Conservation (phyloP, 768 basidiomycete genomes). For the Pulveroboletus sp. region DNA sequence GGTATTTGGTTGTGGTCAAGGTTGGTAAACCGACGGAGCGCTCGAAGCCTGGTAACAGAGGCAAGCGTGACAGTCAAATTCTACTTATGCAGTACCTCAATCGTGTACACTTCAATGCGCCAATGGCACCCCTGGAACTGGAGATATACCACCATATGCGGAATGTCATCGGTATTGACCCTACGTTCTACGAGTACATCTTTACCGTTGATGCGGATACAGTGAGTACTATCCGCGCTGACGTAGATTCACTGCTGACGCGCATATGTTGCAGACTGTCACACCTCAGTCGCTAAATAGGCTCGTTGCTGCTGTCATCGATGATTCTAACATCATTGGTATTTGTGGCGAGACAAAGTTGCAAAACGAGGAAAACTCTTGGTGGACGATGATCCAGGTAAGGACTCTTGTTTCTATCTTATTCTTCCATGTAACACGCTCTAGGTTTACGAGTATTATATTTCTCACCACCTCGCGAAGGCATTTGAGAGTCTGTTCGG, state of each 20-base stretch:
- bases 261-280: conserved; percentile 41
- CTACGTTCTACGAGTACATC: conserved; percentile 72
- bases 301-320: conserved; percentile 55
- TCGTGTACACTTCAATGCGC: conserved; percentile 61
- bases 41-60: conserved; percentile 60
- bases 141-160: conserved; percentile 75
- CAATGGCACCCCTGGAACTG: conserved; percentile 62
- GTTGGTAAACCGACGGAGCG: conserved; percentile 66
- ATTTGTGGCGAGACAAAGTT: conserved; percentile 68
- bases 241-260: conserved; percentile 10
- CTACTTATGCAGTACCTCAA: conserved; percentile 64
- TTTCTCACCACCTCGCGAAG: conserved; percentile 63
- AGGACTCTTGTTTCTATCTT: neutral
- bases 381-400: conserved; percentile 78
- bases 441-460: conserved; percentile 66
- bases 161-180: conserved; percentile 68
- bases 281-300: conserved; percentile 64
- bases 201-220: conserved; percentile 72
- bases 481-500: conserved; percentile 67
- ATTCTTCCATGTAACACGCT: conserved; percentile 1
- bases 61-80: conserved; percentile 67
- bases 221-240: conserved; percentile 28
- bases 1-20: conserved; percentile 60
- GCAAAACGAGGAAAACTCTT: conserved; percentile 62
- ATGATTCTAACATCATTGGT: conserved; percentile 60